Conservation (phyloP, 2,329 filamentous ascomycete genomes). For the Penicillium sclerotigenum region DNA sequence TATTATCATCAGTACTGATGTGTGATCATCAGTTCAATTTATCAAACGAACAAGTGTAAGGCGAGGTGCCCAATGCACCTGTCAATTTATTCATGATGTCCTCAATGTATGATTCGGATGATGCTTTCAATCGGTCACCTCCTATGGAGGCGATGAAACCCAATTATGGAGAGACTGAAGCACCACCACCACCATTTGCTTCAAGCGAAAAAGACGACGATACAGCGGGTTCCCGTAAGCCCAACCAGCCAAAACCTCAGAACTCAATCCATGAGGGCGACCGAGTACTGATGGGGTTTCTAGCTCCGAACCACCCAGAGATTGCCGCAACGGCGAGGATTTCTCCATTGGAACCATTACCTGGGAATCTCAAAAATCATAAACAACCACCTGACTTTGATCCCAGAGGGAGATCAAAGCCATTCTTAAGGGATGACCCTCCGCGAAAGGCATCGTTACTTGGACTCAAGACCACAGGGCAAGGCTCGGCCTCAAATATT, state of each 20-base stretch:
- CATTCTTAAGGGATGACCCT: neutral
- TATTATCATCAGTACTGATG: constrained; percentile 1
- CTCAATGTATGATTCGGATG: constrained; percentile 43
- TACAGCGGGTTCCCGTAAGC: constrained; percentile 35
- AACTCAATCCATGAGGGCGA: constrained; percentile 55
- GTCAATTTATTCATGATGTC: constrained; percentile 30
- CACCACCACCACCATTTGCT: constrained; percentile 38
- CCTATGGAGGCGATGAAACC: constrained; percentile 31
- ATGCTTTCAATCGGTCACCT: constrained; percentile 38
- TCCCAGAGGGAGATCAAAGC: neutral
- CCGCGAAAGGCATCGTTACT: neutral
- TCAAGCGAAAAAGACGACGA: constrained; percentile 19
- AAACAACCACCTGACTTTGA: neutral
- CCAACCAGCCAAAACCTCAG: constrained; percentile 26
- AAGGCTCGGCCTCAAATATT: neutral
- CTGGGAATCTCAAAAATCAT: constrained; percentile 32
- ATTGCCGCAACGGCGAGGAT: constrained; percentile 58
- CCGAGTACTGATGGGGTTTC: constrained; percentile 61
- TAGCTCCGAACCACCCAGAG: constrained; percentile 64
- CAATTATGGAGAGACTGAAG: constrained; percentile 31
- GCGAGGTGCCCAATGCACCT: constrained; percentile 8
- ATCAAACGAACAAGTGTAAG: neutral
- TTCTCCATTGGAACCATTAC: constrained; percentile 44
- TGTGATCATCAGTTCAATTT: neutral
- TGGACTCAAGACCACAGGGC: neutral